Base-by-base conservation (phyloP, 2,329 filamentous ascomycete species). In the Fusarium tricinctum region DNA sequence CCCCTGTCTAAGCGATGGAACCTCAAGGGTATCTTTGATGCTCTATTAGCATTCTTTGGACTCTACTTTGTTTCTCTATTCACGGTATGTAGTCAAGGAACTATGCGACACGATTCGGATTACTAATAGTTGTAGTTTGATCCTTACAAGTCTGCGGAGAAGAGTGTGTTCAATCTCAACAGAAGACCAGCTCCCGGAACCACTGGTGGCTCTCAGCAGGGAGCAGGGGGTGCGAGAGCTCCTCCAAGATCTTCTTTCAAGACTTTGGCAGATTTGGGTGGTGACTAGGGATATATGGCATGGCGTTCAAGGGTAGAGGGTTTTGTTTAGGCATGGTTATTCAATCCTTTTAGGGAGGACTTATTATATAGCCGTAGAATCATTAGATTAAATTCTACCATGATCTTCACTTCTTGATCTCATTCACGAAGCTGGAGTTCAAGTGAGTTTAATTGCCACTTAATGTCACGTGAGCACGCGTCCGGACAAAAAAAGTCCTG, bases 21-120 rank as follows among this genome's bases (percentile, higher is more conserved):
- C 57, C 68, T 85, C 10, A 81, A 82, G 59, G 75, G 77, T 51
- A 68, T 89, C 22, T 57, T 89, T 49, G 83, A 85, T 70, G 74
- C 81, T 1, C 69, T 90, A 9, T 72, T 89, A 45, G 78, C 81
- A 8, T 88, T 90, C 63, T 79, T 90, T 45, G 88, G 87, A 15
- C 77, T 91, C 6, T 91, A 91, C 74, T 77, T 91, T 43, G 81
- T 82, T 9, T 89, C 87, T 6, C 77, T 91, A n/a, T 84, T 91
- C 69, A 85, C 87, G 75, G 87, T 85, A 81, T 58, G 85, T 82
- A 52, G 33, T 45, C 32, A 64, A 19, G 62, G 67, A 26, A 48
- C 5, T 15, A 22, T 15, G 22, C 52, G 20, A 50, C 19, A 39
- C 10, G 22, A 9, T 7, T 22, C 44, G 22, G n/a, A 48, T 66